Conservation (phyloP, 768 basidiomycete genomes). For the Mycena epipterygia region DNA sequence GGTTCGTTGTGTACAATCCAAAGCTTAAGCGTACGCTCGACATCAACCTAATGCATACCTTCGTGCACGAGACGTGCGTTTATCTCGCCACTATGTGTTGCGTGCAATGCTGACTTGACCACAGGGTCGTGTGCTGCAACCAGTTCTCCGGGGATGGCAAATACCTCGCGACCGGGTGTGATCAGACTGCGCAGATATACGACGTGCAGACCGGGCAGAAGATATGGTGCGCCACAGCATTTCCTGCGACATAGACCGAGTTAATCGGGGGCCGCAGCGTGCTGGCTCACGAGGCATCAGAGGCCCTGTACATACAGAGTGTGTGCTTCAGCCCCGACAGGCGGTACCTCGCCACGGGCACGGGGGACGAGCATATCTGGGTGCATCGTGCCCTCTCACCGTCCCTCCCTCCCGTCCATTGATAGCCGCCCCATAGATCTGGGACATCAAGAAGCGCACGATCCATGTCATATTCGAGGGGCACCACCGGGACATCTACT, state of each 20-base stretch:
- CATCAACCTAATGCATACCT: conserved; percentile 84
- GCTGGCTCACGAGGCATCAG: conserved; percentile 80
- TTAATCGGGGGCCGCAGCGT: conserved; percentile 58
- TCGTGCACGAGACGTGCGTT: conserved; percentile 90
- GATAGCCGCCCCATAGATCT: conserved; percentile 66
- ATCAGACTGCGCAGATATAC: conserved; percentile 95
- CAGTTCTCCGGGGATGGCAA: conserved; percentile 95
- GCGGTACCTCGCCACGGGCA: conserved; percentile 93
- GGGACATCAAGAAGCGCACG: conserved; percentile 85
- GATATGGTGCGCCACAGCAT: conserved; percentile 74
- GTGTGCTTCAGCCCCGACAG: conserved; percentile 96
- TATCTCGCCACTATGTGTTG: conserved; percentile 1
- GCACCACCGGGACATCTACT: conserved; percentile 93
- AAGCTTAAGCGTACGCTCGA: conserved; percentile 84
- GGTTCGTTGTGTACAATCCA: conserved; percentile 92
- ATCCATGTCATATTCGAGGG: conserved; percentile 85
- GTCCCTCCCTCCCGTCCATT: not conserved
- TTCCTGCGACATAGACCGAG: not conserved
- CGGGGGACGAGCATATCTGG: conserved; percentile 93
- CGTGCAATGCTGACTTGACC: not conserved
- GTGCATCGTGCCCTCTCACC: conserved; percentile 60
- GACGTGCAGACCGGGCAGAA: conserved; percentile 90
- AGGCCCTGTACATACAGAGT: conserved; percentile 93
- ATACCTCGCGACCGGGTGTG: conserved; percentile 95
- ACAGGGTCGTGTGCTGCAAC: conserved; percentile 84